These are phyloP conservation scores for Xylariaceae sp. DNA, from an alignment of 2,329 filamentous ascomycete genomes.

Conservation along the genomic window DNA sequence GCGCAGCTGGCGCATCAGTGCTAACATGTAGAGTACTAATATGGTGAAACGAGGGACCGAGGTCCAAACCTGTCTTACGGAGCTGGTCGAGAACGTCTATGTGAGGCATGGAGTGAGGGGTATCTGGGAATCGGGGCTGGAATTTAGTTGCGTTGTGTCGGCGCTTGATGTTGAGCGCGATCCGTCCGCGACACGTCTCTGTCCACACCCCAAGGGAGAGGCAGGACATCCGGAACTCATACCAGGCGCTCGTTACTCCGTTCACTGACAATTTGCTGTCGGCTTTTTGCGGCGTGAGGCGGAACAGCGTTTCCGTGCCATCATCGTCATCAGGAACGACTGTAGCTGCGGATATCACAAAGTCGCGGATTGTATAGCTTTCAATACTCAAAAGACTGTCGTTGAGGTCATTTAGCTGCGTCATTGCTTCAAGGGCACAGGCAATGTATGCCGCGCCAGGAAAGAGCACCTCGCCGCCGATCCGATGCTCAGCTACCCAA, in stretches of 20 bases:
- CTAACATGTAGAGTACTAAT: neutral
- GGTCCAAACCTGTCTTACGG: conserved; percentile 2
- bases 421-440: neutral
- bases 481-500: conserved; percentile 1
- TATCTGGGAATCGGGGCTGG: neutral
- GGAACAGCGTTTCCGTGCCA: conserved; percentile 1
- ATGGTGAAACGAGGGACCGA: conserved; percentile 5
- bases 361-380: conserved; percentile 2
- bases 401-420: neutral
- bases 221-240: neutral
- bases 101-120: too few relatives aligned
- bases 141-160: neutral
- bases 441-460: neutral
- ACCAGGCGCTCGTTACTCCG: neutral
- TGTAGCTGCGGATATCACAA: neutral
- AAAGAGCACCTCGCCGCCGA: neutral
- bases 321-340: conserved; percentile 1
- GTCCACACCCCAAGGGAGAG: neutral
- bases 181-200: neutral
- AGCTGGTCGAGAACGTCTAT: too few relatives aligned
- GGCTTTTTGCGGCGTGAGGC: neutral
- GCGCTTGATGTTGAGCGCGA: neutral
- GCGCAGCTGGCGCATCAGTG: neutral
- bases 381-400: neutral
- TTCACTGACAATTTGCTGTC: neutral